Conservation (phyloP, 805 yeast genomes). For the Lipomyces orientalis region DNA sequence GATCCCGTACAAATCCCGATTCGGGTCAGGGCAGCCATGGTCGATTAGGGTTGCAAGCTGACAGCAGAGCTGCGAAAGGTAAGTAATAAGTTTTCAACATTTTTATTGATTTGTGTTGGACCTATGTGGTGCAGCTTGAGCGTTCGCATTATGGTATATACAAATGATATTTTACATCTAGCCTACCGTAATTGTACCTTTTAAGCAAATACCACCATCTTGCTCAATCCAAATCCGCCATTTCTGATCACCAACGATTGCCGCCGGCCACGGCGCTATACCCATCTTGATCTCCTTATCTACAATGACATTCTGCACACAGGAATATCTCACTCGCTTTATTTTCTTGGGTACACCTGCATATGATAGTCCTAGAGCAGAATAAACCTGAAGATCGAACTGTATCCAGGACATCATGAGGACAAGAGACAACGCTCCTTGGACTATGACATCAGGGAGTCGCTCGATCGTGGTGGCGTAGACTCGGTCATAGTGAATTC, state of each 20-base stretch:
- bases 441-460: conserved; percentile 67
- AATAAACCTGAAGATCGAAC: conserved; percentile 16
- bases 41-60: too few species aligned
- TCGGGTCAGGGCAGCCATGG: too few species aligned
- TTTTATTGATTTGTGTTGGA: not conserved
- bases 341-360: conserved; percentile 4
- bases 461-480: conserved; percentile 64
- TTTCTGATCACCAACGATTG: not conserved
- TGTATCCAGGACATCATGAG: conserved; percentile 60
- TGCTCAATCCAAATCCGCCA: conserved; percentile 32
- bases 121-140: not conserved
- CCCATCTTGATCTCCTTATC: conserved; percentile 15
- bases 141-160: not conserved
- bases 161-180: not conserved
- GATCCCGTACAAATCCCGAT: too few species aligned
- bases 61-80: too few species aligned
- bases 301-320: conserved; percentile 22
- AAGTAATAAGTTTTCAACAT: too few species aligned
- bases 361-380: conserved; percentile 1
- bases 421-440: conserved; percentile 80
- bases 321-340: conserved; percentile 23
- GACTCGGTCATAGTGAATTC: conserved; percentile 71
- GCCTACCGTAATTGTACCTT: conserved; percentile 11
- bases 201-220: conserved; percentile 24
- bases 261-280: conserved; percentile 7